phyloP scores from a whole-genome alignment of 108 stramenopile genomes.

The Craspedostauros australis region DNA sequence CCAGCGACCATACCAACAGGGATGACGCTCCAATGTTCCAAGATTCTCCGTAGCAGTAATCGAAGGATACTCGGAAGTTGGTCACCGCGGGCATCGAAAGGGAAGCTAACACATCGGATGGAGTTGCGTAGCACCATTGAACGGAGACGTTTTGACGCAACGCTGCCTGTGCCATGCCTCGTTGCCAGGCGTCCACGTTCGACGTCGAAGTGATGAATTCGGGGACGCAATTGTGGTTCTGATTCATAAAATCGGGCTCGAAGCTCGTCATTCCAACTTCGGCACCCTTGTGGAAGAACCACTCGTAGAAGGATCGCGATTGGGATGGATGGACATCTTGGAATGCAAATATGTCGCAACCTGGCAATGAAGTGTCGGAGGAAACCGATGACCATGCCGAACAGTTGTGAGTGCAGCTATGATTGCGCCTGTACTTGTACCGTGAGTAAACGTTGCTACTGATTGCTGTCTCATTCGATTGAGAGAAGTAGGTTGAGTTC shows the following conservation, averaged over 20 bases:
- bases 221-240: constrained; percentile 31
- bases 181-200: constrained; percentile 11
- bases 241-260: constrained; percentile 44
- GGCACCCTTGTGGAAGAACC: constrained; percentile 24
- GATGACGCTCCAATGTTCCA: constrained; percentile 35
- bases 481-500: constrained; percentile 12
- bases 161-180: constrained; percentile 36
- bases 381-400: constrained; percentile 14
- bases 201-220: constrained; percentile 10
- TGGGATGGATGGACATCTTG: constrained; percentile 10
- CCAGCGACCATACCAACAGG: constrained; percentile 31
- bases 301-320: constrained; percentile 24
- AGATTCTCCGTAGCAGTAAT: constrained; percentile 35
- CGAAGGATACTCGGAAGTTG: constrained; percentile 36
- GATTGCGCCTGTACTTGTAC: neutral
- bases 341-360: constrained; percentile 23
- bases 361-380: constrained; percentile 18
- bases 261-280: constrained; percentile 25
- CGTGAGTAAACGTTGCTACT: neutral
- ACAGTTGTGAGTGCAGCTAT: too few relatives aligned
- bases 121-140: constrained; percentile 39
- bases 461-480: neutral
- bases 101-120: constrained; percentile 17
- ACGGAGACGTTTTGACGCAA: constrained; percentile 7
- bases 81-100: constrained; percentile 19